These are phyloP conservation scores for Panellus pusillus DNA, from an alignment of 768 basidiomycete genomes.

Conservation along the genomic window DNA sequence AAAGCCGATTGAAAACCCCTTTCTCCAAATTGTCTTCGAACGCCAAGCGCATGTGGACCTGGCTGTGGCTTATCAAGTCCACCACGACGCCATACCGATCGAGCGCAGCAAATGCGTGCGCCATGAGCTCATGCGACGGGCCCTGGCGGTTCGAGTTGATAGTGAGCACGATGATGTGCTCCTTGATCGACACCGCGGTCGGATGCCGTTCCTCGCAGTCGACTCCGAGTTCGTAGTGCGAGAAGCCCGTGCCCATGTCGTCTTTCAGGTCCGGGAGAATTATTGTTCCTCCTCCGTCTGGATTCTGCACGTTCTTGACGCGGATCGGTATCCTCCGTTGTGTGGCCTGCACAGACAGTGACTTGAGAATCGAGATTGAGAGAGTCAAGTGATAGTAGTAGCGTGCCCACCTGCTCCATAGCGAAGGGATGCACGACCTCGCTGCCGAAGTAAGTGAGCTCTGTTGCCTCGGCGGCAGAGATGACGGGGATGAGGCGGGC, in stretches of 20 bases:
- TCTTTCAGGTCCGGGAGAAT: constrained; percentile 78
- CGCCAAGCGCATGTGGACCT: constrained; percentile 98
- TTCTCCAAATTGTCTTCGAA: constrained; percentile 75
- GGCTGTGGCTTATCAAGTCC: constrained; percentile 94
- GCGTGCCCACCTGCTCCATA: constrained; percentile 77
- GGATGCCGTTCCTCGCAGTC: constrained; percentile 48
- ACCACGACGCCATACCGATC: constrained; percentile 94
- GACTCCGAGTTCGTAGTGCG: constrained; percentile 27
- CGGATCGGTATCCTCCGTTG: constrained; percentile 89
- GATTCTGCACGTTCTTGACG: constrained; percentile 98
- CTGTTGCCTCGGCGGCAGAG: constrained; percentile 96
- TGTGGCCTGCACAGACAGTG: constrained; percentile 61
- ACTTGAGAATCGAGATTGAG: not conserved
- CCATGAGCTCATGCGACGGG: constrained; percentile 94
- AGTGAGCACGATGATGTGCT: constrained; percentile 89
- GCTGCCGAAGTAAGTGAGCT: constrained; percentile 97
- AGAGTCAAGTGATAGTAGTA: no score
- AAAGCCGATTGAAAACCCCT: constrained; percentile 66
- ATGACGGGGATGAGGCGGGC: constrained; percentile 91
- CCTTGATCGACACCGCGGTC: constrained; percentile 97
- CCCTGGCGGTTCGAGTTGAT: constrained; percentile 95
- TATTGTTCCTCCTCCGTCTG: constrained; percentile 84
- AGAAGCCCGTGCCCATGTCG: constrained; percentile 33
- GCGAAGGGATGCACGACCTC: constrained; percentile 99
- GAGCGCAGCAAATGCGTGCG: constrained; percentile 86